Evolutionary conservation across 345 rosid genomes (phyloP).

Genomic region (Camelina sativa): DNA sequence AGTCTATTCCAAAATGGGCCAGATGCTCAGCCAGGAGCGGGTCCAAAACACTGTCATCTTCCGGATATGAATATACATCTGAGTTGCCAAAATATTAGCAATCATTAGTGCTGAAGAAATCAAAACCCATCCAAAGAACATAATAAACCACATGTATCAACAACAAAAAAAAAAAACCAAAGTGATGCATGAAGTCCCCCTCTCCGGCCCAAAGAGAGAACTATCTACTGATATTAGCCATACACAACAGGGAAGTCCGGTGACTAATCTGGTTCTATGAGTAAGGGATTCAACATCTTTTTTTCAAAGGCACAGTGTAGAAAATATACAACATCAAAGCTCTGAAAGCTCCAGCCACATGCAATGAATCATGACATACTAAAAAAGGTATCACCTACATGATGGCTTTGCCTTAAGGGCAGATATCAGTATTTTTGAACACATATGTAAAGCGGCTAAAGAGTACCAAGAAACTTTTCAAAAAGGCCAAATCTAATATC

Average conservation of each 20-base stretch:
- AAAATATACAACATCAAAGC: slow-evolving; percentile 13
- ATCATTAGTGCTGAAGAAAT: slow-evolving; percentile 48
- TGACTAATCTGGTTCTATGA: slow-evolving; percentile 23
- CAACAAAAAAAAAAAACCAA: background rate
- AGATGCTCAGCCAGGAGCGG: slow-evolving; percentile 93
- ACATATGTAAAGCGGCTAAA: background rate
- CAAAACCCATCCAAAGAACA: slow-evolving; percentile 14
- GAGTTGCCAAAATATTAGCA: slow-evolving; percentile 77
- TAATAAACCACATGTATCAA: slow-evolving; percentile 9
- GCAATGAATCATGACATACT: slow-evolving; percentile 3
- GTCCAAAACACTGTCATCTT: slow-evolving; percentile 89
- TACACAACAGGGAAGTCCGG: slow-evolving; percentile 26
- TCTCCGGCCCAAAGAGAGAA: slow-evolving; percentile 15
- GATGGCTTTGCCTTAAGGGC: slow-evolving; percentile 16
- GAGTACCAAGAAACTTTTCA: background rate
- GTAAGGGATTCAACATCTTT: slow-evolving; percentile 8
- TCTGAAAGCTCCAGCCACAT: slow-evolving; percentile 23
- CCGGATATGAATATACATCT: slow-evolving; percentile 97
- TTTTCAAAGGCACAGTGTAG: background rate
- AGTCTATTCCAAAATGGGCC: slow-evolving; percentile 96
- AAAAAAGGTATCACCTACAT: slow-evolving; percentile 23
- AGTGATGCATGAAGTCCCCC: slow-evolving; percentile 20
- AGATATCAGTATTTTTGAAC: background rate
- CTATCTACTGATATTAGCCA: slow-evolving; percentile 13
- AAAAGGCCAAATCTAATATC: background rate